Conservation (phyloP, 257 asterid species). For the Knoxia roxburghii region DNA sequence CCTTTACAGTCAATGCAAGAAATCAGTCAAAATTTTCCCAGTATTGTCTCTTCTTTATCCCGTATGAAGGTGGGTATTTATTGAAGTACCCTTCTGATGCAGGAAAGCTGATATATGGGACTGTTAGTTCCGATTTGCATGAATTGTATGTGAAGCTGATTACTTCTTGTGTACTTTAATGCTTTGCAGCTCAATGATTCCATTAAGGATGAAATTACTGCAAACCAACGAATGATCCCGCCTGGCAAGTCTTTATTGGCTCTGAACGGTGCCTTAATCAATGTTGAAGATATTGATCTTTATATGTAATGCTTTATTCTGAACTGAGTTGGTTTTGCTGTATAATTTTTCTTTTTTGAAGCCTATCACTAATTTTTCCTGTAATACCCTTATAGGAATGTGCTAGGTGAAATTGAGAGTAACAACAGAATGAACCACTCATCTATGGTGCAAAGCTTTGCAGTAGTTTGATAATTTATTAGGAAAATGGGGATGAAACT, state of each 20-base stretch:
- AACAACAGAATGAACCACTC: background rate
- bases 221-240: conserved; percentile 95
- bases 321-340: conserved; percentile 11
- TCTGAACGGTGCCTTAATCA: conserved; percentile 93
- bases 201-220: conserved; percentile 85
- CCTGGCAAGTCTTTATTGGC: conserved; percentile 99
- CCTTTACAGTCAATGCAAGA: conserved; percentile 95
- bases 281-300: conserved; percentile 91
- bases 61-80: conserved; percentile 76
- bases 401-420: background rate
- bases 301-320: conserved; percentile 64
- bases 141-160: conserved; percentile 23
- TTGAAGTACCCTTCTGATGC: background rate
- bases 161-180: conserved; percentile 19
- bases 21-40: conserved; percentile 92
- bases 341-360: background rate
- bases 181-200: conserved; percentile 80
- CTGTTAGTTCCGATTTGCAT: conserved; percentile 1
- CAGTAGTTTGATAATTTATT: background rate
- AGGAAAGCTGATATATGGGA: conserved; percentile 13
- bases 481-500: background rate
- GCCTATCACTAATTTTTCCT: background rate
- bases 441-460: background rate
- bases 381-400: background rate
- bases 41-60: conserved; percentile 86